These are phyloP conservation scores for Fusarium odoratissimum DNA, from an alignment of 2,329 filamentous ascomycete genomes.

Conservation along the genomic window DNA sequence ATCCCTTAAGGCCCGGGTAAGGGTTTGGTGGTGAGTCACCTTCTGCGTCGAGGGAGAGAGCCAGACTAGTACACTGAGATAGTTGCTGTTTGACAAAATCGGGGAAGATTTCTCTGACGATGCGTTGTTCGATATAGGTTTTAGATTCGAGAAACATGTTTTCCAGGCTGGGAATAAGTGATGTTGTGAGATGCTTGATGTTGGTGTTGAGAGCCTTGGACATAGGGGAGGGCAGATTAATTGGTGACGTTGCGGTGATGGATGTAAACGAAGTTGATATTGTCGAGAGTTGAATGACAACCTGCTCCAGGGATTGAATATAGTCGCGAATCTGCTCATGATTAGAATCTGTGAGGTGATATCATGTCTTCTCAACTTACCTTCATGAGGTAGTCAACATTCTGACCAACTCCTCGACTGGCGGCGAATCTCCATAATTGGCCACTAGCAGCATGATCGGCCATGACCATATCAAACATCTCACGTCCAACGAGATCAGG, in stretches of 20 bases:
- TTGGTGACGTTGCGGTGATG: conserved; percentile 56
- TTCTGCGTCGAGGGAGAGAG: conserved; percentile 54
- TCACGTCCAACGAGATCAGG: conserved; percentile 63
- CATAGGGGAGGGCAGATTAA: conserved; percentile 56
- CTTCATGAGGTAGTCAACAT: conserved; percentile 64
- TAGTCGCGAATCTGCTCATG: conserved; percentile 58
- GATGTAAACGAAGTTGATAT: conserved; percentile 59
- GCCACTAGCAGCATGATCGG: conserved; percentile 59
- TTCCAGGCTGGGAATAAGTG: conserved; percentile 60
- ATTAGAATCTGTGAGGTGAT: neutral
- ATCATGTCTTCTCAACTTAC: conserved; percentile 45
- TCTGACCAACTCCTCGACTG: conserved; percentile 58
- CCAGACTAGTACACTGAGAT: conserved; percentile 57
- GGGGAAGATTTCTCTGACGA: conserved; percentile 61
- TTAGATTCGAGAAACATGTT: conserved; percentile 57
- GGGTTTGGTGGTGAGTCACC: conserved; percentile 46
- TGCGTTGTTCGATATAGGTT: conserved; percentile 57
- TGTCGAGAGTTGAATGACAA: conserved; percentile 52
- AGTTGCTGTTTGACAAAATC: conserved; percentile 65
- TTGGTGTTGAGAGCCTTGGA: conserved; percentile 58
- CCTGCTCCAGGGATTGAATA: conserved; percentile 56
- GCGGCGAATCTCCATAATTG: conserved; percentile 63
- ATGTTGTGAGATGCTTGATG: conserved; percentile 58
- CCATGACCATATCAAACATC: conserved; percentile 62
- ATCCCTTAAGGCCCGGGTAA: conserved; percentile 67